Evolutionary conservation across 768 basidiomycete genomes (phyloP).

Genomic region (Tylopilus plumbeoviolaceoides): DNA sequence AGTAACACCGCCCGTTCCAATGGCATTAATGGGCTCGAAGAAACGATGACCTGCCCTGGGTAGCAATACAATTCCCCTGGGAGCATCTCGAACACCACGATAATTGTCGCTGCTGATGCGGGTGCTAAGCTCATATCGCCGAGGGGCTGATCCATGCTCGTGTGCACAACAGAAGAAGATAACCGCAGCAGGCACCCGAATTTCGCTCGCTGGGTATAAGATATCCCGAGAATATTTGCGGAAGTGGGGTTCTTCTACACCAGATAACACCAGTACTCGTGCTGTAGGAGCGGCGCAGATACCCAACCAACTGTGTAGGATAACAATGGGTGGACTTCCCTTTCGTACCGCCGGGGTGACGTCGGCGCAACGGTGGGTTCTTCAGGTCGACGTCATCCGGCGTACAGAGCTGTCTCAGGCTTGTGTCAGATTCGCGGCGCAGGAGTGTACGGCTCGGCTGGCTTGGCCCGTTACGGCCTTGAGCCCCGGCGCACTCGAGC

Average conservation of each 20-base stretch:
- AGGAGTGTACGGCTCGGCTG: not conserved
- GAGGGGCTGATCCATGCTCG: not conserved
- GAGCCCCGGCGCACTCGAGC: not conserved
- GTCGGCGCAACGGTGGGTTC: not conserved
- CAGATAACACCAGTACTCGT: not conserved
- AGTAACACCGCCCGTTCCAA: constrained; percentile 12
- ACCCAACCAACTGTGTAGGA: not conserved
- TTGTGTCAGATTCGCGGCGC: not conserved
- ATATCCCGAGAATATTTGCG: not conserved
- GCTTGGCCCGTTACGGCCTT: not conserved
- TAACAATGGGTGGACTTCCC: not conserved
- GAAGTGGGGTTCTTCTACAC: not conserved
- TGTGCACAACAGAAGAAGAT: not conserved
- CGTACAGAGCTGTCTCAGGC: not conserved
- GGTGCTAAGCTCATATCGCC: not conserved
- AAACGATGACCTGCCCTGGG: constrained; percentile 32
- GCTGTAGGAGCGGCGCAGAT: not conserved
- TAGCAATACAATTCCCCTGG: not conserved
- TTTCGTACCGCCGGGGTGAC: not conserved
- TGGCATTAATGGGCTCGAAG: constrained; percentile 25
- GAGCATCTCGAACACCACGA: not conserved
- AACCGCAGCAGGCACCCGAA: not conserved
- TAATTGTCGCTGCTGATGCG: not conserved
- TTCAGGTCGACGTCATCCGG: not conserved
- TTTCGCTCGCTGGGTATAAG: not conserved